A percentile compares a stretch with the other conserved stretches of the same genome.
These are phyloP conservation scores for Gracilariopsis chorda DNA, from an alignment of 23 red algal genomes.

Conservation along the genomic window DNA sequence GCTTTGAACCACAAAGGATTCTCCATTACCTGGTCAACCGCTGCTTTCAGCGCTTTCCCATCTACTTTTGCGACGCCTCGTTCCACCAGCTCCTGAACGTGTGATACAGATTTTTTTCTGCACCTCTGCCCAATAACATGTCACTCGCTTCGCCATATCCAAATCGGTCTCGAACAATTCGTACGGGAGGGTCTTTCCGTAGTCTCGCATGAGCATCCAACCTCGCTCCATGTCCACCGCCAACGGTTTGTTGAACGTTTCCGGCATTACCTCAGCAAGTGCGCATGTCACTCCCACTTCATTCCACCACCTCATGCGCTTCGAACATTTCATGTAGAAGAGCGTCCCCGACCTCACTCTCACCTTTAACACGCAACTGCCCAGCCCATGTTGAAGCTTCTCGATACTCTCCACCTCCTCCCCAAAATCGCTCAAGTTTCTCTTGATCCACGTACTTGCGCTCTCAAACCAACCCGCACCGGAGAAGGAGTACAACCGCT, in stretches of 20 bases:
- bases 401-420: background rate
- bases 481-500: background rate
- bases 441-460: background rate
- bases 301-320: background rate
- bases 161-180: background rate
- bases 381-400: background rate
- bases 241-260: background rate
- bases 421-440: background rate
- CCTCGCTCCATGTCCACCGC: background rate
- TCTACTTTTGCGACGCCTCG: background rate
- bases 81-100: background rate
- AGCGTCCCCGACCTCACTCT: background rate
- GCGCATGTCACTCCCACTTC: background rate
- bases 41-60: background rate
- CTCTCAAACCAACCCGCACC: background rate
- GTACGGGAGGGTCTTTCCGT: background rate
- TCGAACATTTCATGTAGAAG: background rate
- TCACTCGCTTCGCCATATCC: background rate
- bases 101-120: background rate
- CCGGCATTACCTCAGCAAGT: background rate
- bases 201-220: slow-evolving; percentile 1
- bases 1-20: background rate
- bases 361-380: background rate
- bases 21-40: background rate
- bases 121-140: background rate